These are phyloP conservation scores for Cladorrhinum sp. DNA, from an alignment of 2,329 filamentous ascomycete genomes.

Conservation along the genomic window DNA sequence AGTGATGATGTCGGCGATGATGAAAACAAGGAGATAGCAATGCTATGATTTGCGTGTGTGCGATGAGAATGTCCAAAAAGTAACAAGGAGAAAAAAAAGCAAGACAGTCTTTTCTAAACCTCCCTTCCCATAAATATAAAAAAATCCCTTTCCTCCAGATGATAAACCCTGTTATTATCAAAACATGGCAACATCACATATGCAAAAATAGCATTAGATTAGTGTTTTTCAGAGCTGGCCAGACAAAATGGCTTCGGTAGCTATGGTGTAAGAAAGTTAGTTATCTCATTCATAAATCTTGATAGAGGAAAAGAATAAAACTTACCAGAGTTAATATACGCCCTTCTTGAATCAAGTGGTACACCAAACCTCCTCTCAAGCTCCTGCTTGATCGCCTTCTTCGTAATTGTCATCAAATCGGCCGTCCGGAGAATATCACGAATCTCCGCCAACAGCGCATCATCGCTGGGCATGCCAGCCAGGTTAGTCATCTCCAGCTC, in stretches of 20 bases:
- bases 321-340: slow-evolving; percentile 91
- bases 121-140: neutral
- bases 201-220: slow-evolving; percentile 10
- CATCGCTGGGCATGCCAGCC: slow-evolving; percentile 76
- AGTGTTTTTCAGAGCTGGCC: slow-evolving; percentile 60
- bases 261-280: slow-evolving; percentile 42
- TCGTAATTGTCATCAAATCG: slow-evolving; percentile 96
- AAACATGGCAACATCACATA: slow-evolving; percentile 11
- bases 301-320: slow-evolving; percentile 26
- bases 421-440: slow-evolving; percentile 87
- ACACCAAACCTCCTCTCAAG: slow-evolving; percentile 88
- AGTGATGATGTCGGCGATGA: neutral
- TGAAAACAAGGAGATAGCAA: neutral
- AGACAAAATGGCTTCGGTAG: slow-evolving; percentile 75
- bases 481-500: slow-evolving; percentile 76
- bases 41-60: neutral
- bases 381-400: slow-evolving; percentile 96
- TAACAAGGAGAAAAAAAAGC: neutral
- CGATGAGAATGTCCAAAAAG: neutral
- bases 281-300: slow-evolving; percentile 7
- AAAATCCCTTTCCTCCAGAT: neutral
- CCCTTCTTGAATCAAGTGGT: slow-evolving; percentile 78
- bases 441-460: slow-evolving; percentile 88
- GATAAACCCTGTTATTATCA: neutral
- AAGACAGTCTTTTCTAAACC: neutral